phyloP scores from a whole-genome alignment of 2,329 filamentous ascomycete genomes.

The Capronia epimyces region DNA sequence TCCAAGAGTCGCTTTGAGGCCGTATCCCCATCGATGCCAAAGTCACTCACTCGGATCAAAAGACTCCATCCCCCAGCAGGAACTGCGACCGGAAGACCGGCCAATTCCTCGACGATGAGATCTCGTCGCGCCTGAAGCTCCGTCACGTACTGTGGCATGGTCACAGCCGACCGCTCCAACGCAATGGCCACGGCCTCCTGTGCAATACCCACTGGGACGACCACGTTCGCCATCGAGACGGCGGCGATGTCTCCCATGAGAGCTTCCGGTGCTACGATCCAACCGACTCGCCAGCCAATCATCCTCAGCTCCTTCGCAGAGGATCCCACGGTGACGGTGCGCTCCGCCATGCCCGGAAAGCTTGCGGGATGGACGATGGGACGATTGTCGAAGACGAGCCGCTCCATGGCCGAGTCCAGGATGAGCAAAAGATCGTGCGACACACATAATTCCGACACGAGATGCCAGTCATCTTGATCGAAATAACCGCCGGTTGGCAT shows the following conservation, averaged over 20 bases:
- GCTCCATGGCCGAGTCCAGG: conserved; percentile 17
- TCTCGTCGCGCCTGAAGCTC: conserved; percentile 15
- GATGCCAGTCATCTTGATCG: conserved; percentile 5
- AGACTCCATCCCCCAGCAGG: conserved; percentile 13
- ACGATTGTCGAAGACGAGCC: conserved; percentile 13
- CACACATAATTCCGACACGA: conserved; percentile 16
- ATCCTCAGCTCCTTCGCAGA: conserved; percentile 17
- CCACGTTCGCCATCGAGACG: conserved; percentile 15
- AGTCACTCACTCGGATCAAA: conserved; percentile 7
- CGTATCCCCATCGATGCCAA: conserved; percentile 3
- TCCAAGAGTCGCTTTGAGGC: conserved; percentile 10
- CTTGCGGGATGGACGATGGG: conserved; percentile 8
- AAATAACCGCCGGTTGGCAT: conserved; percentile 15
- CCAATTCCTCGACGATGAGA: conserved; percentile 10
- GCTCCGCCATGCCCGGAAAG: conserved; percentile 13
- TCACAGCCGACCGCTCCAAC: conserved; percentile 4
- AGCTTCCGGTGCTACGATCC: conserved; percentile 15
- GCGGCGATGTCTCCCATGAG: background rate
- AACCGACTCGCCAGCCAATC: conserved; percentile 19
- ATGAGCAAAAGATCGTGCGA: conserved; percentile 11
- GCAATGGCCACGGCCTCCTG: conserved; percentile 8
- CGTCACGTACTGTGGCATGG: conserved; percentile 6
- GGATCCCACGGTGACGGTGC: conserved; percentile 13
- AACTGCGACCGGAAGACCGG: conserved; percentile 9
- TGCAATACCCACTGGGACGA: conserved; percentile 18